Conservation (phyloP, 2,329 filamentous ascomycete species). For the Fusarium subglutinans region DNA sequence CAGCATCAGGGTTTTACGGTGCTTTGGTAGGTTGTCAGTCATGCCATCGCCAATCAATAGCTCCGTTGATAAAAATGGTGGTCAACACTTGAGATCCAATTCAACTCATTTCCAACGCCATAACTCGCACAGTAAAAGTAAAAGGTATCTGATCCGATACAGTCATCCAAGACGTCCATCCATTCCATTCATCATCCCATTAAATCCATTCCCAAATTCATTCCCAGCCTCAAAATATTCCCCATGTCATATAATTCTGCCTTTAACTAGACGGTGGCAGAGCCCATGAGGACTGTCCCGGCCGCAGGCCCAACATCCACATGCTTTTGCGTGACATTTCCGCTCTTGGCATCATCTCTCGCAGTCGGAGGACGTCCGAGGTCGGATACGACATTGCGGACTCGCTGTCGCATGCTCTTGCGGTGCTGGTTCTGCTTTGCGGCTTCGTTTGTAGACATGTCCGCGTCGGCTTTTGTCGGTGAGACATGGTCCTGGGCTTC, state of each 20-base stretch:
- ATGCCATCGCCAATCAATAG: background rate
- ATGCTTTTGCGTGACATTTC: conserved; percentile 43
- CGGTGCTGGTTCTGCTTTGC: conserved; percentile 24
- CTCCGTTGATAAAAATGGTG: background rate
- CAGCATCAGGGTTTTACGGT: background rate
- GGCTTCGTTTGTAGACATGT: background rate
- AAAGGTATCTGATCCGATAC: background rate
- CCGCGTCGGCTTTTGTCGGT: conserved; percentile 14
- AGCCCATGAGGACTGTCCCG: conserved; percentile 37
- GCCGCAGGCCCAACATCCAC: conserved; percentile 42
- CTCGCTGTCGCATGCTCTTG: conserved; percentile 45
- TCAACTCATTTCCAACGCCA: conserved; percentile 2
- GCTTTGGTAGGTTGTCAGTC: background rate
- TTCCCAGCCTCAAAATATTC: background rate
- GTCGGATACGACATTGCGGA: conserved; percentile 47
- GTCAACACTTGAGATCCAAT: background rate
- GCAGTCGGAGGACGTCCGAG: conserved; percentile 47
- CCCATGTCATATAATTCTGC: background rate
- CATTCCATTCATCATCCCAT: background rate
- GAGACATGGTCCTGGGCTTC: conserved; percentile 20
- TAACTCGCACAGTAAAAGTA: background rate
- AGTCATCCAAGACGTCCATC: background rate
- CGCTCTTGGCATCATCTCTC: conserved; percentile 46
- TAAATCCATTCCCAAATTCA: background rate
- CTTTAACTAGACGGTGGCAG: conserved; percentile 27